Evolutionary conservation across 1,284 basidiomycete species (phyloP), one percentile per base, ranked within the genome.

Genomic region (Trichosporon ovoides): DNA sequence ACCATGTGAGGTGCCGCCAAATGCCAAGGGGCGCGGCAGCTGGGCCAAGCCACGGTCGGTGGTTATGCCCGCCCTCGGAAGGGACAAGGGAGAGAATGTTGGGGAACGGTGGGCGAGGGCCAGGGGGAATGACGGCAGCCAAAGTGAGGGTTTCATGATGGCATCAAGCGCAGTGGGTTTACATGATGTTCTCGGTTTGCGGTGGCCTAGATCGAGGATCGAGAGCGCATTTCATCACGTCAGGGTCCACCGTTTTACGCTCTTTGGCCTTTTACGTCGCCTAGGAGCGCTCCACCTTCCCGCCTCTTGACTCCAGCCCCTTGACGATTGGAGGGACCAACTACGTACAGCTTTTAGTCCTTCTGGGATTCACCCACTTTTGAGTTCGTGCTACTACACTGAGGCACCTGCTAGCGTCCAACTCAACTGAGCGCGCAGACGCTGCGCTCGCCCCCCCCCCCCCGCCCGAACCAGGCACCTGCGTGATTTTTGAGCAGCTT

Each of bases 91-190:
- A n/a, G n/a, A n/a, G n/a, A n/a, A n/a, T n/a, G n/a, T n/a, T 3
- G 22, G 18, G 40, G 40, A 24, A 14, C 22, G 28, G 40, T 24
- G 40, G 40, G 40, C 22, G 22, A 46, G 22, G 22, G 28, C 28
- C 28, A 31, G 28, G 28, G 28, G 28, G n/a, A 9, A 31, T 48
- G 43, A 48, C 43, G 43, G 43, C 43, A 48, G 43, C 10, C 24
- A 13, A 28, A 24, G 43, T 16, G 43, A 48, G 43, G 43, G 43
- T 48, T 48, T 48, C 43, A 48, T 48, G 43, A 48, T 48, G 43
- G 43, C 43, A 48, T 48, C 43, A 48, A 48, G 43, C 43, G 43
- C 43, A 48, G 43, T 48, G 43, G 43, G 43, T 22, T 48, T 48
- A 48, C 43, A 24, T 48, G 43, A 48, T 48, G 28, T 28, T 48